A percentile compares a stretch with the other conserved stretches of the same genome.
phyloP scores from a whole-genome alignment of 352 stramenopile species.

The Blastocystis sp. region DNA sequence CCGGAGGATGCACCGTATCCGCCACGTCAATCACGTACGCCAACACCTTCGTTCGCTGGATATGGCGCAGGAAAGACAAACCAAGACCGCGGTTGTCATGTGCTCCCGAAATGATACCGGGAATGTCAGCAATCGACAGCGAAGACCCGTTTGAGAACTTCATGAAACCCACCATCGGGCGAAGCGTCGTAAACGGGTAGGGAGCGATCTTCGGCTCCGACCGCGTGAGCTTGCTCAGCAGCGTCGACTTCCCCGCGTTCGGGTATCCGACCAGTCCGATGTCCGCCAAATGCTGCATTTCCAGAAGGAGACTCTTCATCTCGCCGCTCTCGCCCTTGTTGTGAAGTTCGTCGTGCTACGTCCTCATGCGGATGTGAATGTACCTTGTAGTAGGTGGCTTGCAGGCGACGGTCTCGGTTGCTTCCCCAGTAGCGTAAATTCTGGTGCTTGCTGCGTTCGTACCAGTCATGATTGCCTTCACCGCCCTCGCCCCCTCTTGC shows the following conservation, averaged over 20 bases:
- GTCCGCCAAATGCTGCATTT: constrained; percentile 94
- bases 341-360: constrained; percentile 16
- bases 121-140: constrained; percentile 72
- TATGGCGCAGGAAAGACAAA: constrained; percentile 91
- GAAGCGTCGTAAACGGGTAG: constrained; percentile 92
- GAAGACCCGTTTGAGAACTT: constrained; percentile 57
- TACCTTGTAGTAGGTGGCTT: not conserved
- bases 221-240: constrained; percentile 80
- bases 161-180: constrained; percentile 75
- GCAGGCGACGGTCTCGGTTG: not conserved
- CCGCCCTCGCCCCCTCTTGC: not conserved
- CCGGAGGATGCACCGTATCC: constrained; percentile 69
- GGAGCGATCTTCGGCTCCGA: constrained; percentile 83
- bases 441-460: not conserved
- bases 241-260: constrained; percentile 91
- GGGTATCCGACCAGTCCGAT: constrained; percentile 93
- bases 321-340: constrained; percentile 77
- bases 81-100: constrained; percentile 90
- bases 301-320: constrained; percentile 84
- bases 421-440: constrained; percentile 19
- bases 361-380: not conserved
- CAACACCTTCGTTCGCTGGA: constrained; percentile 89
- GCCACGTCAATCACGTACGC: constrained; percentile 78
- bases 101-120: constrained; percentile 75
- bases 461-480: constrained; percentile 36